phyloP scores from a whole-genome alignment of 345 rosid genomes.

The Fremontodendron californicum region DNA sequence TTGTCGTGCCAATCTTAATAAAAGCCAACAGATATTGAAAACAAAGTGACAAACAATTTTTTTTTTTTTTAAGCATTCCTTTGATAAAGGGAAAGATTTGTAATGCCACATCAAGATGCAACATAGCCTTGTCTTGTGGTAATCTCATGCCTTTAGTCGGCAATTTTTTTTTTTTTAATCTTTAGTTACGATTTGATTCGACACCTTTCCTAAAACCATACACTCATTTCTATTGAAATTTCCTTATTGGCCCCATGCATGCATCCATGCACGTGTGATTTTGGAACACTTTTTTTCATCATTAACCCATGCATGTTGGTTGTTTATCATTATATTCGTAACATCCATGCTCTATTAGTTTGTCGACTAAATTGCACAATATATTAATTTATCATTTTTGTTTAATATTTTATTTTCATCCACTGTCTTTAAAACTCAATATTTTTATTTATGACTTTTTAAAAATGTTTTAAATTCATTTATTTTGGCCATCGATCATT shows the following conservation, averaged over 20 bases:
- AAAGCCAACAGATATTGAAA: background rate
- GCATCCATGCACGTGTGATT: background rate
- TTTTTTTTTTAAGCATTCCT: background rate
- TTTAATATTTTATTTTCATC: no score
- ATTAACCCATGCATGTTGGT: no score
- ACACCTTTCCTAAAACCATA: background rate
- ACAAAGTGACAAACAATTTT: background rate
- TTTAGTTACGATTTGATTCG: background rate
- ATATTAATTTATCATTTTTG: no score
- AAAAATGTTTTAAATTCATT: no score
- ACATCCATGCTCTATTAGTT: no score
- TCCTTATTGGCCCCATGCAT: background rate
- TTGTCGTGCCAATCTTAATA: background rate
- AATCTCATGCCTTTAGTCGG: background rate
- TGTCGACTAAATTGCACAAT: no score
- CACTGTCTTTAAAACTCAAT: no score
- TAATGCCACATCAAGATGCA: background rate
- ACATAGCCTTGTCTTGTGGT: background rate
- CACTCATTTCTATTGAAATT: background rate
- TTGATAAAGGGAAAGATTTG: background rate
- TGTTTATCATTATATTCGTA: no score
- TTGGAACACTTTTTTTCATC: no score
- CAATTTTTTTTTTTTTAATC: background rate
- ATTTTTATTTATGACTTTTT: no score
- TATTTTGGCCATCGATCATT: no score